Evolutionary conservation across 345 rosid species (phyloP).

Genomic region (Linum lewisii): DNA sequence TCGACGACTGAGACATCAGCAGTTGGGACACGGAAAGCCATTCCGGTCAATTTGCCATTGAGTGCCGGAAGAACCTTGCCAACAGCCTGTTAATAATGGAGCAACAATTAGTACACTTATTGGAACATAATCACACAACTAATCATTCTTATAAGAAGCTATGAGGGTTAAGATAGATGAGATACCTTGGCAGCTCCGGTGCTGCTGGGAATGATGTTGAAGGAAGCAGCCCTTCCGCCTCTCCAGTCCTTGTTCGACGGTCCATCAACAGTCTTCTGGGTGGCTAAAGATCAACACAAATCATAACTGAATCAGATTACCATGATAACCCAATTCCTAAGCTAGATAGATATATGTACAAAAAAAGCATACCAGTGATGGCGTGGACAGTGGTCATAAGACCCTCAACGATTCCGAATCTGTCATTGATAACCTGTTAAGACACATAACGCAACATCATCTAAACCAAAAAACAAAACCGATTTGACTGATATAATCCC

Average conservation of each 20-base stretch:
- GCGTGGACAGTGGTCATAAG: constrained; percentile 28
- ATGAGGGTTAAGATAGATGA: not conserved
- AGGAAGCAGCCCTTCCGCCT: constrained; percentile 28
- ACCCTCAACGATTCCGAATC: constrained; percentile 22
- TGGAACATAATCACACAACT: not conserved
- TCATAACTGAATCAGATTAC: not conserved
- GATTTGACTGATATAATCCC: too few species aligned
- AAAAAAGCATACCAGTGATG: constrained; percentile 15
- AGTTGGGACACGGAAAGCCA: constrained; percentile 26
- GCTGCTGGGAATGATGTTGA: constrained; percentile 28
- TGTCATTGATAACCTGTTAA: constrained; percentile 20
- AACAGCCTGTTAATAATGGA: constrained; percentile 15
- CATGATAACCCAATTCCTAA: too few species aligned
- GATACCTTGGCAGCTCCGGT: constrained; percentile 28
- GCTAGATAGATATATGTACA: not conserved
- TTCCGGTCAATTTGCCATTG: constrained; percentile 24
- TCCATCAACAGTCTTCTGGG: constrained; percentile 29
- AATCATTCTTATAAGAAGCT: not conserved
- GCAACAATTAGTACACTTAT: not conserved
- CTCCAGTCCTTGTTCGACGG: constrained; percentile 28
- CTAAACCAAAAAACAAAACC: not conserved
- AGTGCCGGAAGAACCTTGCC: constrained; percentile 24
- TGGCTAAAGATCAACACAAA: constrained; percentile 9
- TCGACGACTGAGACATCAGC: constrained; percentile 27
- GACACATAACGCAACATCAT: not conserved